A percentile compares a stretch with the other conserved stretches of the same genome.
Evolutionary conservation across 345 rosid genomes (phyloP).

Genomic region (thale cress (Arabidopsis thaliana)): DNA sequence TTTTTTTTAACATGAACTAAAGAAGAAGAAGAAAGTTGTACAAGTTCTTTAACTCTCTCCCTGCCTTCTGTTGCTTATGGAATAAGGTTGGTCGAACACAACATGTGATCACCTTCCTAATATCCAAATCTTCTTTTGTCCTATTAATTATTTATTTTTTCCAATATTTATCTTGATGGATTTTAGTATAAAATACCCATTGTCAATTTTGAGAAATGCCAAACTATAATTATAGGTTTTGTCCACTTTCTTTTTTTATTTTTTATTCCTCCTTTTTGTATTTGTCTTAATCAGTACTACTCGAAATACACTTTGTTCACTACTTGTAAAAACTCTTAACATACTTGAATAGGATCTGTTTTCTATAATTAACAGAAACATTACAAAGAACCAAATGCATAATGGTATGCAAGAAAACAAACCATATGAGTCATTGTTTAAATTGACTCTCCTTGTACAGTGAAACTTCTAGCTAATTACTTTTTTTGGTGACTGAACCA

Average conservation of each 20-base stretch:
- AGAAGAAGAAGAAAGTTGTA: neutral
- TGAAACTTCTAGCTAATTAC: too few species aligned
- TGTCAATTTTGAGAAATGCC: slow-evolving; percentile 14
- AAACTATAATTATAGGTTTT: slow-evolving; percentile 8
- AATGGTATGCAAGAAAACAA: neutral
- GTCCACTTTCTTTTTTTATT: neutral
- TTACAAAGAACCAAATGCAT: neutral
- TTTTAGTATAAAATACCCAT: neutral
- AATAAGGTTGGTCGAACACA: slow-evolving; percentile 7
- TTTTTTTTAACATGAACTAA: too few species aligned
- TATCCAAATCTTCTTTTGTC: slow-evolving; percentile 13
- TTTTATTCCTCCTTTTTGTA: slow-evolving; percentile 17
- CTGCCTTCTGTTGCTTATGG: neutral
- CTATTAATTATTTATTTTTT: neutral
- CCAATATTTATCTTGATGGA: slow-evolving; percentile 10
- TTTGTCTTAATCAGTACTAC: slow-evolving; percentile 1
- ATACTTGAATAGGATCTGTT: neutral
- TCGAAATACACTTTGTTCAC: slow-evolving; percentile 1
- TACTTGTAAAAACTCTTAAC: neutral
- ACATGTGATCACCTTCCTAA: slow-evolving; percentile 14
- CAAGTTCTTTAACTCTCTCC: neutral
- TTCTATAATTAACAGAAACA: neutral
- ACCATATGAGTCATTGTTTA: neutral
- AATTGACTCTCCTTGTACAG: too few species aligned
- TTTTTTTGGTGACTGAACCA: too few species aligned